Evolutionary conservation across 75 land plant genomes (phyloP), one percentile per base, ranked within the genome.

Genomic region (Selaginella tamariscina): DNA sequence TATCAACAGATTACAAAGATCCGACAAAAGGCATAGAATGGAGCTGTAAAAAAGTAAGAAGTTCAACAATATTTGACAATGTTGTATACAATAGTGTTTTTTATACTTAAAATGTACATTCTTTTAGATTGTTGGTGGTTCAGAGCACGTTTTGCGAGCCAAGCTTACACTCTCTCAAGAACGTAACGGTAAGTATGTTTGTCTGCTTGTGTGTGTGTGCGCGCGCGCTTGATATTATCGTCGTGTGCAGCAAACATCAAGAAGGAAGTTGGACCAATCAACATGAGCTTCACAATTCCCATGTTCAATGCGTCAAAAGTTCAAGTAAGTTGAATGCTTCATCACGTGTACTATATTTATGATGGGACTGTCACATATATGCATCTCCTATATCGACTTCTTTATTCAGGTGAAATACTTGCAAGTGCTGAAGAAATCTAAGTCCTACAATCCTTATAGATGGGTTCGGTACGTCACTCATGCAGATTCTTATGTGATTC

Each of bases 401-500:
- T 32, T 32, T 23, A 31, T 75, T 71, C 81, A 92, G 95, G 97
- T 92, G 30, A 81, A 79, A 31, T 92, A 86, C 56, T 74, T 92
- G 72, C 97, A 92, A 75, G 82, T 92, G 64, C 85, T 88, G 44
- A 92, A 92, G 85, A 92, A 82, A 66, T 84, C 95, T 24, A 81
- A 83, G 66, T 33, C 95, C 24, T 84, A 85, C 70, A 86, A 92
- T 73, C 97, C 97, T 39, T 81, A 92, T 75, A 72, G 97, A 31
- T 92, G 90, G 97, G 97, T 92, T 70, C 81, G 97, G 73, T 89
- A 92, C 73, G 95, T 92, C 27, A 89, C 95, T 24, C 90, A 86
- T 72, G 82, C 97, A 55, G 84, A 84, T 68, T 92, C 95, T 1
- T 92, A 92, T 80, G 97, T 89, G 18, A 76, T 88, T 59, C 85